Conservation (phyloP, 352 stramenopile genomes). For the Stephanocyclus meneghinianus region DNA sequence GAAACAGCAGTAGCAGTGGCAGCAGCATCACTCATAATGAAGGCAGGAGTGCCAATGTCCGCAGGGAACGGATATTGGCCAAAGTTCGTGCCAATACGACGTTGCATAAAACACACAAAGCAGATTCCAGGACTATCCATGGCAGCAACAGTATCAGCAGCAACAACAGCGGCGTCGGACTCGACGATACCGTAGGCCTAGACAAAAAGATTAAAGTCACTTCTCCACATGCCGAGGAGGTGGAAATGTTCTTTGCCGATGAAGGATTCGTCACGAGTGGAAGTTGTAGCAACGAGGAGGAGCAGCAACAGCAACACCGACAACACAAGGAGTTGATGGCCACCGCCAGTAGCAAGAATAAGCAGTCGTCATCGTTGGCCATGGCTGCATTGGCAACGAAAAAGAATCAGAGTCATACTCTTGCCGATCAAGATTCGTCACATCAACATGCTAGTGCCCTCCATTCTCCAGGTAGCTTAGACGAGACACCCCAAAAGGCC, state of each 20-base stretch:
- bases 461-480: no score
- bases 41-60: background rate
- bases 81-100: conserved; percentile 3
- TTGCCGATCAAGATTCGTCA: background rate
- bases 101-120: background rate
- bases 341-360: conserved; percentile 16
- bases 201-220: conserved; percentile 20
- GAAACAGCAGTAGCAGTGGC: background rate
- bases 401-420: background rate
- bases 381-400: background rate
- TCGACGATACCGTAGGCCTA: background rate
- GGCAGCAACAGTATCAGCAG: background rate
- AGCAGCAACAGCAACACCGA: background rate
- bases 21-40: background rate
- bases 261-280: background rate
- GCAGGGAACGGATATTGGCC: conserved; percentile 8
- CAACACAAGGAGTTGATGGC: conserved; percentile 25
- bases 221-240: conserved; percentile 30
- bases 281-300: background rate
- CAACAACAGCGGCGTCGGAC: background rate
- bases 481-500: background rate
- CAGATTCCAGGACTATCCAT: background rate
- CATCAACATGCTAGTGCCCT: no score
- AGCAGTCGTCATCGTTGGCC: background rate
- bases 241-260: conserved; percentile 40